Conservation (phyloP, 805 yeast species). For the Candida vartiovaarae region DNA sequence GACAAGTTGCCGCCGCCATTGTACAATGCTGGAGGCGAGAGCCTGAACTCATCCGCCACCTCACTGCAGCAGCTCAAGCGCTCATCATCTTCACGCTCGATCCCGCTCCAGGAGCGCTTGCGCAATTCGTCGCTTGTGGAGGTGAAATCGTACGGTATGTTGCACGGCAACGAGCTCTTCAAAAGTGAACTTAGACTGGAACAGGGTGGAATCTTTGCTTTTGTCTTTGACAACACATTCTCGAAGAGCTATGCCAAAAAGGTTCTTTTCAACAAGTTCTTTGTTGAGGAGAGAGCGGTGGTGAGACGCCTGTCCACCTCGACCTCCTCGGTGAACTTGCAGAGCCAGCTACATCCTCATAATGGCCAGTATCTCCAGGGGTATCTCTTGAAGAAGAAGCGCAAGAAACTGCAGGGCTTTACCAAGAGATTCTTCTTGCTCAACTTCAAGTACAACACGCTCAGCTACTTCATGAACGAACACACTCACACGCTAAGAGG, state of each 20-base stretch:
- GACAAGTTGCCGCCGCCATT: constrained; percentile 3
- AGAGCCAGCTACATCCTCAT: constrained; percentile 32
- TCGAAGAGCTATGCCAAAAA: constrained; percentile 81
- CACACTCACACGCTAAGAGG: constrained; percentile 76
- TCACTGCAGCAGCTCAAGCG: constrained; percentile 22
- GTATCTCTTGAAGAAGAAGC: constrained; percentile 65
- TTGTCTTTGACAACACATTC: constrained; percentile 87
- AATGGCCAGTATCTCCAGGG: constrained; percentile 77
- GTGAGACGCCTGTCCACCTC: constrained; percentile 12
- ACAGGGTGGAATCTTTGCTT: constrained; percentile 71
- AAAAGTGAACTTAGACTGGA: constrained; percentile 55
- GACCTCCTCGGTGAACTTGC: constrained; percentile 14
- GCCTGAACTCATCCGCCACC: constrained; percentile 16
- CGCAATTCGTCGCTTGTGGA: constrained; percentile 43
- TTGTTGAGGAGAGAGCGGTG: constrained; percentile 19
- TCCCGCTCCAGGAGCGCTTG: constrained; percentile 50
- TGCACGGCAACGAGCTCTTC: constrained; percentile 53
- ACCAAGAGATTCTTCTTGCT: constrained; percentile 78
- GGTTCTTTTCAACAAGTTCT: constrained; percentile 50
- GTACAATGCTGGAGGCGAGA: constrained; percentile 22
- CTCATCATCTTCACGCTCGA: constrained; percentile 27
- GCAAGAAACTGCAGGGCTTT: constrained; percentile 82
- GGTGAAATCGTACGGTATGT: constrained; percentile 47
- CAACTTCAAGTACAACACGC: constrained; percentile 73
- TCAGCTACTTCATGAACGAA: constrained; percentile 72